phyloP scores from a whole-genome alignment of 768 basidiomycete species.

The Scleroderma citrinum region DNA sequence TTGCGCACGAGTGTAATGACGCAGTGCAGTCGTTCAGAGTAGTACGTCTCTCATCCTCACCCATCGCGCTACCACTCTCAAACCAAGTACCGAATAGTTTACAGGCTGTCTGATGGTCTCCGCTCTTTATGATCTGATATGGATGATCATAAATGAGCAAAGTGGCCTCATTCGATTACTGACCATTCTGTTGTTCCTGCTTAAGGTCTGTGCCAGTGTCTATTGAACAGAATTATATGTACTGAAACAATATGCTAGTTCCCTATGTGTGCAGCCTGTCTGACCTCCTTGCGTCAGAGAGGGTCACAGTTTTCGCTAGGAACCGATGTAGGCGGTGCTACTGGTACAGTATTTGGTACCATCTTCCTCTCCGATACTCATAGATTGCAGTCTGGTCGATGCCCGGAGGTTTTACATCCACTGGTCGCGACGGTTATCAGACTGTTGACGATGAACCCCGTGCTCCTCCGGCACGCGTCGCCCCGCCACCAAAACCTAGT shows the following conservation, averaged over 20 bases:
- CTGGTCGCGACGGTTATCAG: conserved; percentile 52
- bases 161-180: conserved; percentile 51
- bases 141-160: conserved; percentile 55
- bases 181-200: conserved; percentile 46
- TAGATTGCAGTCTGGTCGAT: conserved; percentile 60
- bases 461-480: conserved; percentile 9
- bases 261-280: conserved; percentile 52
- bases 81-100: conserved; percentile 41
- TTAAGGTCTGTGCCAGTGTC: conserved; percentile 40
- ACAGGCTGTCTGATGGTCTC: conserved; percentile 58
- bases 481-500: conserved; percentile 12
- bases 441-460: conserved; percentile 45
- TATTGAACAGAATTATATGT: not conserved
- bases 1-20: conserved; percentile 66
- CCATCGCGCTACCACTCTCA: not conserved
- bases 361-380: not conserved
- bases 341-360: conserved; percentile 35
- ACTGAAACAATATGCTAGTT: conserved; percentile 27
- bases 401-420: conserved; percentile 65
- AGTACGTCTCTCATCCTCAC: conserved; percentile 33
- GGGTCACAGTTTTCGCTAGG: conserved; percentile 49
- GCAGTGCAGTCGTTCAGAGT: conserved; percentile 57
- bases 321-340: conserved; percentile 49
- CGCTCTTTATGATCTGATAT: conserved; percentile 62
- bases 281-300: conserved; percentile 48